Conservation (phyloP, 495 filamentous ascomycete species). For the Haplographium delicatum region DNA sequence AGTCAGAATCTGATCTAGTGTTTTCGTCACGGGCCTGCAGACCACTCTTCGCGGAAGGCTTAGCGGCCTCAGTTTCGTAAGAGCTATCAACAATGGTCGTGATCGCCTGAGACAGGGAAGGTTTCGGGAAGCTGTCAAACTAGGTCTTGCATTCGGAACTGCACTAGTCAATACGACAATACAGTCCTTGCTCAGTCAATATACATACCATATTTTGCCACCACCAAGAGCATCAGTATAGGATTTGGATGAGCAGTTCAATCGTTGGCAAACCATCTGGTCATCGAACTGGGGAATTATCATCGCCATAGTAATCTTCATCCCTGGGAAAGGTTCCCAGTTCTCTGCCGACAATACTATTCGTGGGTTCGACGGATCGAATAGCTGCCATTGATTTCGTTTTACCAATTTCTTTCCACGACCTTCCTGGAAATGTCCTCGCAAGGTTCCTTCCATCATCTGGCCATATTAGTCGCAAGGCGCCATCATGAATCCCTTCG, state of each 20-base stretch:
- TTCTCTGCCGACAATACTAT: background rate
- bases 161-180: too few species aligned
- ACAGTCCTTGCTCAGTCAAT: too few species aligned
- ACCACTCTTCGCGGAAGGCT: too few species aligned
- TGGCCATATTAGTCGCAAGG: too few species aligned
- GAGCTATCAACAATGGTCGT: too few species aligned
- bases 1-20: too few species aligned
- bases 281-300: background rate
- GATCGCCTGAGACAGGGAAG: too few species aligned
- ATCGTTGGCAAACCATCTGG: background rate
- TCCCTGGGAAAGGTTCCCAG: constrained; percentile 4
- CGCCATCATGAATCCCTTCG: too few species aligned
- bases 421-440: background rate
- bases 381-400: background rate
- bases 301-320: constrained; percentile 8
- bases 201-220: constrained; percentile 8
- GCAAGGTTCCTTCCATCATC: constrained; percentile 2
- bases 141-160: too few species aligned
- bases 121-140: too few species aligned
- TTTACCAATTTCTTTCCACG: constrained; percentile 1
- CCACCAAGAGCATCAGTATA: background rate
- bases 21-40: too few species aligned
- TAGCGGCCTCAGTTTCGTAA: too few species aligned
- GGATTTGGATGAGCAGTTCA: background rate
- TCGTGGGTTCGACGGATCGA: background rate